A percentile compares a stretch with the other conserved stretches of the same genome.
phyloP scores from a whole-genome alignment of 2,329 filamentous ascomycete genomes.

The Cladosporium halotolerans region DNA sequence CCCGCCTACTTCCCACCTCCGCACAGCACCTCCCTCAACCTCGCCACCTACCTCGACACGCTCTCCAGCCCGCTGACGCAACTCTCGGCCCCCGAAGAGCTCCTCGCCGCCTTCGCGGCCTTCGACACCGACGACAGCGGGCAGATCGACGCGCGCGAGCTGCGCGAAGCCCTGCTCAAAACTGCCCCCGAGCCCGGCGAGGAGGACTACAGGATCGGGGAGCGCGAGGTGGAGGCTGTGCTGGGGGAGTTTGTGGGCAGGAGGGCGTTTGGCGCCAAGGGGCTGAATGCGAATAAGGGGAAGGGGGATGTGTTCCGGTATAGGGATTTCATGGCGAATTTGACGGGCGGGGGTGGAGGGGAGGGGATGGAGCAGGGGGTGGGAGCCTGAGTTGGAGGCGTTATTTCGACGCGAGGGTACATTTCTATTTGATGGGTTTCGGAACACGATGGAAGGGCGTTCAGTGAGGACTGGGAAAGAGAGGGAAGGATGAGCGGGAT shows the following conservation, averaged over 20 bases:
- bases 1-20: constrained; percentile 75
- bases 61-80: constrained; percentile 68
- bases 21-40: constrained; percentile 60
- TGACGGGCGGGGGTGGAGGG: constrained; percentile 31
- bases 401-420: no score
- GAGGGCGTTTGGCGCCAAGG: constrained; percentile 67
- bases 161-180: constrained; percentile 75
- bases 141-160: constrained; percentile 75
- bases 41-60: constrained; percentile 79
- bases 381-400: background rate
- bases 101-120: constrained; percentile 84
- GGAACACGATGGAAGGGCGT: no score
- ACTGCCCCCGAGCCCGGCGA: constrained; percentile 72
- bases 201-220: constrained; percentile 52
- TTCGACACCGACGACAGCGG: constrained; percentile 96
- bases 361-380: constrained; percentile 1
- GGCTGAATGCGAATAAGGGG: constrained; percentile 37
- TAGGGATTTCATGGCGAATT: constrained; percentile 71
- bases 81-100: constrained; percentile 70
- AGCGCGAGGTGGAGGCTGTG: constrained; percentile 77
- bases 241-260: constrained; percentile 79
- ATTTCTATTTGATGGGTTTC: no score
- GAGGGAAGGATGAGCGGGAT: no score
- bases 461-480: no score
- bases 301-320: constrained; percentile 88